Percentiles rank a stretch among this genome's conserved stretches.
These are phyloP conservation scores for Neoscytalidium dimidiatum DNA, from an alignment of 2,329 filamentous ascomycete species.

Conservation along the genomic window DNA sequence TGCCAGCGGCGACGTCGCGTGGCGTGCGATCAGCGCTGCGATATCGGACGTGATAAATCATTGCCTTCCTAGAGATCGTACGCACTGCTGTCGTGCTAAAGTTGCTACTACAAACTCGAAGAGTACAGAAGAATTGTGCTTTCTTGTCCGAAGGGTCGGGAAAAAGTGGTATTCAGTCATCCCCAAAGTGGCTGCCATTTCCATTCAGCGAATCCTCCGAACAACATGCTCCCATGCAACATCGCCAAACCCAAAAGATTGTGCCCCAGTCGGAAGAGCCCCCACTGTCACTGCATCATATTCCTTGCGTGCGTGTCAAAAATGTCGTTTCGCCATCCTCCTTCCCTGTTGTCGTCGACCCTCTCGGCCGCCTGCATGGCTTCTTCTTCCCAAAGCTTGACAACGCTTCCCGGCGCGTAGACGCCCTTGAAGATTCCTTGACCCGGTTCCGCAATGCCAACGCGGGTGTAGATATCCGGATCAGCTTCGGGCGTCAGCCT, in stretches of 20 bases:
- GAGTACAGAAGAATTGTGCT: not conserved
- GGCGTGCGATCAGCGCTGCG: not conserved
- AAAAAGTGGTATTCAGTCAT: no score
- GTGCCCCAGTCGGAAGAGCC: not conserved
- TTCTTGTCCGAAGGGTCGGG: no score
- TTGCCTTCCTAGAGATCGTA: not conserved
- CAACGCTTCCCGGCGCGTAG: conserved; percentile 86
- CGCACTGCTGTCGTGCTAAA: not conserved
- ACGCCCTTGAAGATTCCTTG: conserved; percentile 75
- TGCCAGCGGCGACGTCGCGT: not conserved
- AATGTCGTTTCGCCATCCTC: conserved; percentile 83
- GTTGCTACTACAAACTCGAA: not conserved
- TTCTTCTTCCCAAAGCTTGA: conserved; percentile 87
- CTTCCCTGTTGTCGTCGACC: conserved; percentile 70
- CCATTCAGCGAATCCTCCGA: not conserved
- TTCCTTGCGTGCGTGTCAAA: conserved; percentile 58
- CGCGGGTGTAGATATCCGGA: conserved; percentile 72
- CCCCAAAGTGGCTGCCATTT: not conserved
- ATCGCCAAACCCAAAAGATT: not conserved
- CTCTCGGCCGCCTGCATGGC: conserved; percentile 68
- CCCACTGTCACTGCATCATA: conserved; percentile 25
- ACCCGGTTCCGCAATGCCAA: conserved; percentile 66
- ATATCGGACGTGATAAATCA: not conserved
- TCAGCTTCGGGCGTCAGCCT: conserved; percentile 71
- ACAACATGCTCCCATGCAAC: not conserved